These are phyloP conservation scores for Przewalskia tangutica DNA, from an alignment of 257 asterid species.

Conservation along the genomic window DNA sequence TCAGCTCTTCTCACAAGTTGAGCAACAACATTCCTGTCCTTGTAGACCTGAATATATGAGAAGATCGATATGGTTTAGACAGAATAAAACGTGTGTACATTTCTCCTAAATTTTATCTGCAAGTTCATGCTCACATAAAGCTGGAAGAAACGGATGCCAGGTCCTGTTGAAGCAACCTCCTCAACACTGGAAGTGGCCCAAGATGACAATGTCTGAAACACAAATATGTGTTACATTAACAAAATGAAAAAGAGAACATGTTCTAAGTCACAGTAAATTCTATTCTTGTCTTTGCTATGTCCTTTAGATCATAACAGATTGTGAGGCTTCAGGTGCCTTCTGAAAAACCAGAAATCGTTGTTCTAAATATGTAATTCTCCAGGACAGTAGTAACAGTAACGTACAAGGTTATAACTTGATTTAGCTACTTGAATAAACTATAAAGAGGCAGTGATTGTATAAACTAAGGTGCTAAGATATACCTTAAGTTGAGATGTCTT, in stretches of 20 bases:
- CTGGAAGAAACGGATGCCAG: constrained; percentile 43
- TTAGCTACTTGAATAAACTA: too few species aligned
- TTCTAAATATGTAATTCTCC: background rate
- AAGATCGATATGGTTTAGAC: background rate
- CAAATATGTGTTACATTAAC: constrained; percentile 7
- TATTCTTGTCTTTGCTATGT: background rate
- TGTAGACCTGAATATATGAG: constrained; percentile 48
- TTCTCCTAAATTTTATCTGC: background rate
- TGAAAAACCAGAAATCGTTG: background rate
- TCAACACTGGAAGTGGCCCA: constrained; percentile 59
- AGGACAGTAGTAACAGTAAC: background rate
- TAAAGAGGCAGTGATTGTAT: background rate
- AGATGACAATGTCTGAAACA: constrained; percentile 57
- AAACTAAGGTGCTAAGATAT: background rate
- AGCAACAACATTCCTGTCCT: constrained; percentile 74
- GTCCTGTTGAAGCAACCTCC: constrained; percentile 74
- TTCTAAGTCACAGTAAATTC: background rate
- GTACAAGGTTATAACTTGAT: background rate
- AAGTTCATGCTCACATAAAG: constrained; percentile 24
- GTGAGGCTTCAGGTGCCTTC: background rate
- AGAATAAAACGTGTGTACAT: background rate
- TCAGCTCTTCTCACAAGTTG: constrained; percentile 86
- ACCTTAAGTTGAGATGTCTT: background rate
- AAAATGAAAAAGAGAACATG: background rate
- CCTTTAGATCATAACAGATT: background rate